Base-by-base conservation (phyloP, 805 yeast species). In the Vanderwaltozyma polyspora region DNA sequence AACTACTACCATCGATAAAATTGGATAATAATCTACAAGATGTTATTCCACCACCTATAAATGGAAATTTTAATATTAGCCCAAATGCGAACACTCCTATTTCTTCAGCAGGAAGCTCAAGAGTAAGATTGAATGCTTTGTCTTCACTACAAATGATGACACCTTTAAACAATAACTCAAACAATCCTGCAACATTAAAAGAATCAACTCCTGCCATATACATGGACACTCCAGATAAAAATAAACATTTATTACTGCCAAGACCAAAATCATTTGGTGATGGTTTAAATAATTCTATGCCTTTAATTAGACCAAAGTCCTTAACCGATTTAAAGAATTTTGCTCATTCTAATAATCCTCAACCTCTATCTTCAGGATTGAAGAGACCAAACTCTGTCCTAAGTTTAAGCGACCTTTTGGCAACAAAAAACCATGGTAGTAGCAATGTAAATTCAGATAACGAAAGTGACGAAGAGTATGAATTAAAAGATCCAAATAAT, bases 121-220 rank as follows among this genome's bases (percentile, higher is more conserved):
- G 48, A 32, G 27, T 38, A 17, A 41, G 55, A 19, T 40, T 64
- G 14, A 62, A 55, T 40, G 64, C 68, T 1, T 44, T 69, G 16
- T 61, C 72, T 0, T 67, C 80, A 3, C 52, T 77, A 35, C 81
- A 76, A 49, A 63, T 76, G 48, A 72, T 76, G 78, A 76, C 80
- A 0, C 81, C 79, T 6, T 48, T 74, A 19, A 52, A 64, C 36
- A 46, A 40, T 36, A 25, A 37, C 13, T 38, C 27, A n/a, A 52
- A 64, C 36, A 46, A 40, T 36, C 23, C 38, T 13, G 38, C 27
- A n/a, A 14, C 31, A 3, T 32, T 32, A 14, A 31, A 25, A 4
- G 35, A 33, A 32, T 33, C 39, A 28, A 43, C 39, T 16, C 35
- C 32, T 11, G 37, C 48, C 12, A 33, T 33, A 14, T 48, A 36